phyloP scores from a whole-genome alignment of 2,329 filamentous ascomycete genomes.

The Macrophomina tecta region DNA sequence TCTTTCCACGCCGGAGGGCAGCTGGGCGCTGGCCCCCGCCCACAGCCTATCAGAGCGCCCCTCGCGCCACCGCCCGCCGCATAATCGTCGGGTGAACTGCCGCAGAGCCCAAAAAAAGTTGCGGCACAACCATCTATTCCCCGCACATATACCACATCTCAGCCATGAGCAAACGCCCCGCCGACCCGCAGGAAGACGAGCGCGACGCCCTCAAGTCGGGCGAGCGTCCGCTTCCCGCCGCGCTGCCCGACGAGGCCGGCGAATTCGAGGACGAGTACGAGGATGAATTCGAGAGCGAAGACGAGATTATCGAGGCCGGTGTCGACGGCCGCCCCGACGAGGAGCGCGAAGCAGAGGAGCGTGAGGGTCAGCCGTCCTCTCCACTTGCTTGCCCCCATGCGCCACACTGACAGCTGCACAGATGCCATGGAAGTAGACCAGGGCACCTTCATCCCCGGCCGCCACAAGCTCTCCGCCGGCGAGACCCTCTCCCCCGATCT shows the following conservation, averaged over 20 bases:
- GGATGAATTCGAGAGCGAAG: conserved; percentile 87
- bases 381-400: neutral
- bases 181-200: conserved; percentile 58
- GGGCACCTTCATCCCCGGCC: conserved; percentile 92
- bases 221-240: conserved; percentile 59
- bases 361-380: conserved; percentile 59
- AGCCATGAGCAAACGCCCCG: conserved; percentile 66
- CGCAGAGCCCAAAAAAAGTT: conserved; percentile 26
- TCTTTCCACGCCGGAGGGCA: no score
- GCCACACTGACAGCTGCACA: conserved; percentile 35
- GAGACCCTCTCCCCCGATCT: conserved; percentile 90
- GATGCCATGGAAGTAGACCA: conserved; percentile 93
- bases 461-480: conserved; percentile 87
- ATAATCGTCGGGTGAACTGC: neutral
- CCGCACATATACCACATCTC: conserved; percentile 2
- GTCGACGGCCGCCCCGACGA: conserved; percentile 92
- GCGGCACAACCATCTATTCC: conserved; percentile 3
- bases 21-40: neutral
- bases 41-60: neutral
- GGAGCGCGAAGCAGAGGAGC: conserved; percentile 89
- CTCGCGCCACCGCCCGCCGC: conserved; percentile 8
- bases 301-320: conserved; percentile 92
- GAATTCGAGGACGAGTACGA: conserved; percentile 97
- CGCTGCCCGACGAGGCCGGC: conserved; percentile 58
- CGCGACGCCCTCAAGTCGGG: conserved; percentile 65